Conservation (phyloP, 495 filamentous ascomycete species). For the Friedmanniomyces simplex region DNA sequence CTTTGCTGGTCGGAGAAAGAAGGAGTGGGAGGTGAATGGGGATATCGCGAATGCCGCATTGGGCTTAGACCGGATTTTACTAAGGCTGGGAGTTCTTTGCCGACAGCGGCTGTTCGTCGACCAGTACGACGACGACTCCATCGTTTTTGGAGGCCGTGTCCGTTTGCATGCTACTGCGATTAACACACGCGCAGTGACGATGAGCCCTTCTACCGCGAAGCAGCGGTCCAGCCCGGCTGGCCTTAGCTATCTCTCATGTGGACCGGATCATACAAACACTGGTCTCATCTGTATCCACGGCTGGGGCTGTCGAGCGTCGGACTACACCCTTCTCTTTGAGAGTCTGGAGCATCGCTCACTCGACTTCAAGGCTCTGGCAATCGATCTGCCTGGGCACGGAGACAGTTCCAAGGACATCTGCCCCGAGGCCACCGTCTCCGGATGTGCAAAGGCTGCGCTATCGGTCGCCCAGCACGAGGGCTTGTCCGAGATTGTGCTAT, state of each 20-base stretch:
- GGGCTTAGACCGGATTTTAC: too few relatives aligned
- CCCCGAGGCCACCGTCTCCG: neutral
- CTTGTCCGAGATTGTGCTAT: neutral
- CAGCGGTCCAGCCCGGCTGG: neutral
- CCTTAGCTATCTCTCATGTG: neutral
- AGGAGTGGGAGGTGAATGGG: too few relatives aligned
- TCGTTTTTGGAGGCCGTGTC: too few relatives aligned
- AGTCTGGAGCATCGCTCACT: neutral
- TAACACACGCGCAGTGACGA: too few relatives aligned
- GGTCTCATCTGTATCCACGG: constrained; percentile 8
- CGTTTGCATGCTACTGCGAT: too few relatives aligned
- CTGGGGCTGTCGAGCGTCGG: constrained; percentile 10
- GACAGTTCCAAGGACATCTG: neutral
- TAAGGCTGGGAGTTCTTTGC: too few relatives aligned
- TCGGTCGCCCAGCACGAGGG: neutral
- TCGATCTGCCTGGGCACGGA: constrained; percentile 12
- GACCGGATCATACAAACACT: neutral
- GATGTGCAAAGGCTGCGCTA: neutral
- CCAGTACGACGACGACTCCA: too few relatives aligned
- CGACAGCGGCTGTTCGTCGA: too few relatives aligned
- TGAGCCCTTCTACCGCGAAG: neutral
- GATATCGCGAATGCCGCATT: too few relatives aligned
- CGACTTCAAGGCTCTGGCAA: neutral
- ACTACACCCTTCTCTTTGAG: neutral
- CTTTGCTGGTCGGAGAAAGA: too few relatives aligned